These are phyloP conservation scores for Boletus vermiculosoides DNA, from an alignment of 768 basidiomycete species.

Conservation along the genomic window DNA sequence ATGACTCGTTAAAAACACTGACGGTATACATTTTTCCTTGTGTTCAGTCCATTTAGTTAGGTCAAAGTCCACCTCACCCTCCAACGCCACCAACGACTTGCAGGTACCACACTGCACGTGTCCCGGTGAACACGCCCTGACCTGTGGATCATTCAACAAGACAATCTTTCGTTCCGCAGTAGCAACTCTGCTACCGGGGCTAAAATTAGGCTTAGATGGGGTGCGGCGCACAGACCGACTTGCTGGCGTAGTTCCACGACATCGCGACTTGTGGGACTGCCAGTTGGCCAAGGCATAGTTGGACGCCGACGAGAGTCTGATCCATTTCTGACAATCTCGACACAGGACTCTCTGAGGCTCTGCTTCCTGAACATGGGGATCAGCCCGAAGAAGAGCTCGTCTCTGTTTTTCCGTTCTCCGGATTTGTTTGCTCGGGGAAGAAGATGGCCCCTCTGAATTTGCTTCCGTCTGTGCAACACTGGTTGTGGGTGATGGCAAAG, in stretches of 20 bases:
- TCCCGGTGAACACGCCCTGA: conserved; percentile 43
- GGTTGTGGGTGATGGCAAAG: conserved; percentile 6
- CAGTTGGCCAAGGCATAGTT: conserved; percentile 52
- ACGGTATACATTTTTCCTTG: conserved; percentile 50
- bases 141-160: conserved; percentile 65
- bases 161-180: conserved; percentile 60
- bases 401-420: conserved; percentile 41
- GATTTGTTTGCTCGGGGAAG: conserved; percentile 18
- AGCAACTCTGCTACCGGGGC: conserved; percentile 59
- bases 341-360: conserved; percentile 56
- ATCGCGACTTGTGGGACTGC: conserved; percentile 50
- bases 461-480: conserved; percentile 1
- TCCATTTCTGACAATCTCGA: conserved; percentile 61
- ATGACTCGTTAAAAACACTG: conserved; percentile 13
- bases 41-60: conserved; percentile 62
- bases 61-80: conserved; percentile 56
- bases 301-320: conserved; percentile 43
- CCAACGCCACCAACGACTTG: conserved; percentile 42
- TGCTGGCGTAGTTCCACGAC: conserved; percentile 42
- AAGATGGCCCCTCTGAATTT: not conserved
- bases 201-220: conserved; percentile 27
- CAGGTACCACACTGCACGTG: conserved; percentile 55
- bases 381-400: conserved; percentile 50
- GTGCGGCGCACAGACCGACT: conserved; percentile 16
- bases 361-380: conserved; percentile 50